Conservation (phyloP, 169 alveolate species). For the Perkinsus chesapeaki region DNA sequence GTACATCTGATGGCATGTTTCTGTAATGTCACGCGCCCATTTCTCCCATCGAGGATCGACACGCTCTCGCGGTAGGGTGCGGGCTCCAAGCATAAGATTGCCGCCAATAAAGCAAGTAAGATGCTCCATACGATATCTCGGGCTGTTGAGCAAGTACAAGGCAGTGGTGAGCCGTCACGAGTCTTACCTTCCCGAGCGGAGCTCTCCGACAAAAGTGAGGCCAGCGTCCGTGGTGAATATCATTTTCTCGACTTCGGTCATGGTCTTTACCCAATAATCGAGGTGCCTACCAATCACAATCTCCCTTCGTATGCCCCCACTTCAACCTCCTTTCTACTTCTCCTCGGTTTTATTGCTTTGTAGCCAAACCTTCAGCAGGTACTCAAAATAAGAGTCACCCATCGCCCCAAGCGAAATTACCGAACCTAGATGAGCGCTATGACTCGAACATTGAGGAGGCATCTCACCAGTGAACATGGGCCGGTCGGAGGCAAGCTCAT, state of each 20-base stretch:
- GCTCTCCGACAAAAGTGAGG: background rate
- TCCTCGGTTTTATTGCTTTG: constrained; percentile 6
- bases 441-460: background rate
- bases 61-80: background rate
- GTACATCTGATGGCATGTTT: background rate
- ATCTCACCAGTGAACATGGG: background rate
- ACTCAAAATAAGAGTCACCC: constrained; percentile 29
- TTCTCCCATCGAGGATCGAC: constrained; percentile 9
- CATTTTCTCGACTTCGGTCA: constrained; percentile 3
- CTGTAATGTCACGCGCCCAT: constrained; percentile 3
- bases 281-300: background rate
- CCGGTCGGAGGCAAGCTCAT: background rate
- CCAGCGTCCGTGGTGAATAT: background rate
- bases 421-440: background rate
- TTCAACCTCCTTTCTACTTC: background rate
- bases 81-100: background rate
- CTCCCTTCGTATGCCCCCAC: background rate
- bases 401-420: constrained; percentile 9
- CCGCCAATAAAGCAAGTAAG: constrained; percentile 9
- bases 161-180: background rate
- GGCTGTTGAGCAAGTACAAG: background rate
- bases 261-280: background rate
- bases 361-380: constrained; percentile 21
- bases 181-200: background rate
- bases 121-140: constrained; percentile 5